Conservation (phyloP, 495 filamentous ascomycete species). For the Cryomyces antarcticus region DNA sequence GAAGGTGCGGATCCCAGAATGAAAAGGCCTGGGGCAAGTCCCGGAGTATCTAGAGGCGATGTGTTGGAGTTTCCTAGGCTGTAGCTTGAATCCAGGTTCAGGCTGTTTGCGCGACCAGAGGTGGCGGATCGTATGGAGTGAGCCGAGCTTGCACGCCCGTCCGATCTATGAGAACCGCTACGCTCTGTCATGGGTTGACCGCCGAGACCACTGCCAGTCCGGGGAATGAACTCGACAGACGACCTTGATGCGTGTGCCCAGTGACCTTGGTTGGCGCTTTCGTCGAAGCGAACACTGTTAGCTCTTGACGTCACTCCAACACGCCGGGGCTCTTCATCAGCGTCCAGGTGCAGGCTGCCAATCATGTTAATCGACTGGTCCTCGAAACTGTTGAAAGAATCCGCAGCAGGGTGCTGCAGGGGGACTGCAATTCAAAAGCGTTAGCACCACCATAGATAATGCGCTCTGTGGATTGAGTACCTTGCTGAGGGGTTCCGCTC, state of each 20-base stretch:
- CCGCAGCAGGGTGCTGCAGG: conserved; percentile 47
- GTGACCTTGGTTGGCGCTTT: conserved; percentile 79
- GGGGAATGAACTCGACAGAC: conserved; percentile 57
- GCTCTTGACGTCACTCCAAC: conserved; percentile 62
- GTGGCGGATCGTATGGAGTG: conserved; percentile 45
- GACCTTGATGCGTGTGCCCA: conserved; percentile 67
- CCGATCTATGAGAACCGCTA: conserved; percentile 81
- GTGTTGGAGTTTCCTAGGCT: conserved; percentile 38
- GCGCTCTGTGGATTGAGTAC: conserved; percentile 24
- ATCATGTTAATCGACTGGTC: conserved; percentile 50
- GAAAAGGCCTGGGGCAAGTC: conserved; percentile 65
- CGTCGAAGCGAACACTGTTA: conserved; percentile 97
- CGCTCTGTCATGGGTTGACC: conserved; percentile 69
- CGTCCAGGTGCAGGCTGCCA: conserved; percentile 57
- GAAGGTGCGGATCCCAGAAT: conserved; percentile 71
- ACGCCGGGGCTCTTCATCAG: conserved; percentile 78
- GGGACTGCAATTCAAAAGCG: conserved; percentile 33
- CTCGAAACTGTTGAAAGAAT: conserved; percentile 67
- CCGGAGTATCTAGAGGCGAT: conserved; percentile 42
- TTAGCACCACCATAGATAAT: not conserved
- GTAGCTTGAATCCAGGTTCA: conserved; percentile 57
- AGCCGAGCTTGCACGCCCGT: conserved; percentile 84
- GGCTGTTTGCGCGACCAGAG: conserved; percentile 64
- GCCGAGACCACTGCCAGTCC: conserved; percentile 65
- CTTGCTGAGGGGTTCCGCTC: conserved; percentile 50